Conservation (phyloP, 305 asterid genomes). For the Stenogyne calaminthoides region DNA sequence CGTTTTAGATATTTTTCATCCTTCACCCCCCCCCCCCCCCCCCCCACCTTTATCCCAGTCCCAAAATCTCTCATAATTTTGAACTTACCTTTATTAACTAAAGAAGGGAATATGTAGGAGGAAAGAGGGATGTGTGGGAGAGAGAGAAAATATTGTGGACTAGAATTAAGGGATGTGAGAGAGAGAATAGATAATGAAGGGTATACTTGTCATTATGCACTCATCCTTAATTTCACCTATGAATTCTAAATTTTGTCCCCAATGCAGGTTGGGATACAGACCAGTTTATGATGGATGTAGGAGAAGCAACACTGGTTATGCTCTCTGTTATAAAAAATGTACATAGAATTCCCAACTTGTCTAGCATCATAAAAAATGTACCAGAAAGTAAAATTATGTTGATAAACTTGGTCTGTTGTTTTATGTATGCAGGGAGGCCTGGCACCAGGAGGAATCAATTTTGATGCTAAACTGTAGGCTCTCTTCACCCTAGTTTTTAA, state of each 20-base stretch:
- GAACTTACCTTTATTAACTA: too few relatives aligned
- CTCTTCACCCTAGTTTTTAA: background rate
- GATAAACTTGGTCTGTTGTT: background rate
- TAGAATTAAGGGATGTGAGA: too few relatives aligned
- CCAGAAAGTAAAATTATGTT: background rate
- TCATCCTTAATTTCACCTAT: too few relatives aligned
- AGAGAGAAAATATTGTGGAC: too few relatives aligned
- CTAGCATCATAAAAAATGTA: background rate
- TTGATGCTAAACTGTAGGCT: slow-evolving; percentile 90
- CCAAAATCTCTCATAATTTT: too few relatives aligned
- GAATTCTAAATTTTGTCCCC: background rate
- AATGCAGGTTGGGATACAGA: slow-evolving; percentile 97
- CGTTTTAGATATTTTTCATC: too few relatives aligned
- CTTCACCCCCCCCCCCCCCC: too few relatives aligned
- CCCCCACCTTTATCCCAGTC: too few relatives aligned
- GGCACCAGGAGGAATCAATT: slow-evolving; percentile 98
- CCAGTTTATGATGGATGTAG: slow-evolving; percentile 92
- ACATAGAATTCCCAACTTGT: slow-evolving; percentile 2
- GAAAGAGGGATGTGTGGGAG: too few relatives aligned
- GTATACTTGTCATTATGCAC: too few relatives aligned
- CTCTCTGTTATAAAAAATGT: slow-evolving; percentile 83
- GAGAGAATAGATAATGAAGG: too few relatives aligned
- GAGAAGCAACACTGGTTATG: slow-evolving; percentile 93
- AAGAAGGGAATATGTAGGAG: too few relatives aligned
- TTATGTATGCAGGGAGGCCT: slow-evolving; percentile 68